Base-by-base conservation (phyloP, 257 asterid species). In the Jacaranda copaia region DNA sequence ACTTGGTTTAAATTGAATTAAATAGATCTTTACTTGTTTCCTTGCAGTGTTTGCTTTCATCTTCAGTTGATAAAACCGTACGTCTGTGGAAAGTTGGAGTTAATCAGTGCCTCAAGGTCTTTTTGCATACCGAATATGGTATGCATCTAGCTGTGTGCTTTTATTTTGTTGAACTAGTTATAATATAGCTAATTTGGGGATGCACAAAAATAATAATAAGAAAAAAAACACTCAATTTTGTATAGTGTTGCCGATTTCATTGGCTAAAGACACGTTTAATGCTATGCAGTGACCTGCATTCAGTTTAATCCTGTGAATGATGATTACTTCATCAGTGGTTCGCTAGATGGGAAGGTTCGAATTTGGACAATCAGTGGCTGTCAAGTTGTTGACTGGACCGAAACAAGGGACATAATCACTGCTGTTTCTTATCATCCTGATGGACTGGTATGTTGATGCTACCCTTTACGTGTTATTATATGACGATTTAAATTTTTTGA, bases 301-400 rank as follows among this genome's bases (percentile, higher is more conserved):
- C 97, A 92, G 68, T 93, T 93, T 81, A 89, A 90, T 77, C 98
- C 98, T 0, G 80, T 83, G 81, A 84, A 88, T 36, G 87, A 91
- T 77, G 92, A 92, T 79, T 87, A 80, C 84, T 96, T 96, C 87
- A 71, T 96, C 81, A 96, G 97, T 80, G 98, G 99, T 55, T 93
- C 99, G 32, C 89, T 96, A 70, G 99, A 96, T 64, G 98, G 99
- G 60, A 96, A 96, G 84, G 88, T 91, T 72, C 97, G 99, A 20
- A 88, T 96, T 77, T 96, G 99, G 99, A 83, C 79, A 14, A 77
- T 88, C 19, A 81, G 68, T 68, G 81, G 89, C 72, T 72, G 91
- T 77, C 93, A 89, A 76, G 99, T 96, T 83, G 88, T 93, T 74
- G 90, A 88, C 68, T 96, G 99, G 99, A 71, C 81, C 4, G 98